Base-by-base conservation (phyloP, 2,329 filamentous ascomycete species). In the Penicillium nordicum region DNA sequence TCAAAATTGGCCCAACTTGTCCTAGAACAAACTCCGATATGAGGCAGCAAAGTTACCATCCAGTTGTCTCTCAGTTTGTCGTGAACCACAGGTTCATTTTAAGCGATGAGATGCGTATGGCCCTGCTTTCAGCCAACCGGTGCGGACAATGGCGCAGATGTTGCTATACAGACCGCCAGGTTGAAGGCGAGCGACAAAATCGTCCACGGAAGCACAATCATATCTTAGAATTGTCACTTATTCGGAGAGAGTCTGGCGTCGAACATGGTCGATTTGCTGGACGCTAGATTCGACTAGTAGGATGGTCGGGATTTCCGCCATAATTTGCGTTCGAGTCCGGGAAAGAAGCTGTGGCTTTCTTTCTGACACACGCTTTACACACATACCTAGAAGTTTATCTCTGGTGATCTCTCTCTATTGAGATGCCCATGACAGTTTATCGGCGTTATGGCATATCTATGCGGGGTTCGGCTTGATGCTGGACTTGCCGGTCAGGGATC, bases 121-220 rank as follows among this genome's bases (percentile, higher is more conserved):
- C 23, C 69, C 69, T 29, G 64, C 67, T 56, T 72, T 71, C 32
- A 67, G 63, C 70, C 70, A 72, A 9, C 70, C 70, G 14, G 63
- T 68, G 18, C 69, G 64, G 18, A 71, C 46, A 30, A 72, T 71
- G 44, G 69, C 70, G 21, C 60, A 50, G 51, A 72, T 64, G 5
- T 63, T 57, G 18, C 60, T 59, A 55, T 71, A 72, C 14, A 57
- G 46, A 11, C 68, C 67, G 16, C 64, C 69, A 2, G 69, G 69
- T 54, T 58, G 43, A 8, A 72, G 63, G 5, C 63, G 63, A 48
- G 56, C 50, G 47, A 61, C 4, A 4, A 36, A 36, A 16, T 16
- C 34, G 3, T 36, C 34, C 14, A 36, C 34, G 7, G 34, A 36
- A 36, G 34, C 34, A 36, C 34, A 36, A 16, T 36, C 34, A n/a